Evolutionary conservation across 257 asterid species (phyloP).

Genomic region (Solanum sejunctum): DNA sequence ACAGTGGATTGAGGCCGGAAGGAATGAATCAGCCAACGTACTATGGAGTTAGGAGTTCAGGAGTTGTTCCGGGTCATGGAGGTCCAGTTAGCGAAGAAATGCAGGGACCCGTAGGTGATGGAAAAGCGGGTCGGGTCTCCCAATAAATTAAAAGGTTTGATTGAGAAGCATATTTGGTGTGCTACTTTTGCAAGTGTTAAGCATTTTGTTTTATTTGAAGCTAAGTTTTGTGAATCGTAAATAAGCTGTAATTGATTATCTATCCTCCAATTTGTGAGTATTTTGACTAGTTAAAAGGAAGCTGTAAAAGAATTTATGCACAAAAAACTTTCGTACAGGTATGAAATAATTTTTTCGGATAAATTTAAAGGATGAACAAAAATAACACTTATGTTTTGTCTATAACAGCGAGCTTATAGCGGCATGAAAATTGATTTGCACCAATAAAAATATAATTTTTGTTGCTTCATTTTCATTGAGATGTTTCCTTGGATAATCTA

Average conservation of each 20-base stretch:
- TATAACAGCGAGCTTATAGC: neutral
- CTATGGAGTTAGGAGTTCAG: slow-evolving; percentile 47
- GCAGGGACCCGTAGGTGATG: slow-evolving; percentile 40
- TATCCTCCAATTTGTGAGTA: neutral
- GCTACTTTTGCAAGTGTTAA: neutral
- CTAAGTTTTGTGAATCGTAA: neutral
- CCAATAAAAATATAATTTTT: neutral
- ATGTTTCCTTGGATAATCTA: neutral
- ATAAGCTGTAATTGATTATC: neutral
- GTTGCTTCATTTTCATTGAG: neutral
- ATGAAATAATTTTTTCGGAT: neutral
- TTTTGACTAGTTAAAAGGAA: neutral
- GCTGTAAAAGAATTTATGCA: neutral
- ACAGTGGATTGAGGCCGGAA: slow-evolving; percentile 42
- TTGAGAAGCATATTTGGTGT: neutral
- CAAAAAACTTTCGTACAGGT: neutral
- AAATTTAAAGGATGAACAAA: neutral
- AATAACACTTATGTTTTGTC: neutral
- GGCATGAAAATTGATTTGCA: neutral
- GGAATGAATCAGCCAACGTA: slow-evolving; percentile 30
- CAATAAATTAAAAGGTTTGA: slow-evolving; percentile 1
- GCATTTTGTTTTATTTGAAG: neutral
- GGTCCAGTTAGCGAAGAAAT: slow-evolving; percentile 55
- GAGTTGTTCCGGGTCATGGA: slow-evolving; percentile 41
- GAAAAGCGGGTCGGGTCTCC: slow-evolving; percentile 39